Conservation (phyloP, 306 rosid genomes). For the Medicago arabica region DNA sequence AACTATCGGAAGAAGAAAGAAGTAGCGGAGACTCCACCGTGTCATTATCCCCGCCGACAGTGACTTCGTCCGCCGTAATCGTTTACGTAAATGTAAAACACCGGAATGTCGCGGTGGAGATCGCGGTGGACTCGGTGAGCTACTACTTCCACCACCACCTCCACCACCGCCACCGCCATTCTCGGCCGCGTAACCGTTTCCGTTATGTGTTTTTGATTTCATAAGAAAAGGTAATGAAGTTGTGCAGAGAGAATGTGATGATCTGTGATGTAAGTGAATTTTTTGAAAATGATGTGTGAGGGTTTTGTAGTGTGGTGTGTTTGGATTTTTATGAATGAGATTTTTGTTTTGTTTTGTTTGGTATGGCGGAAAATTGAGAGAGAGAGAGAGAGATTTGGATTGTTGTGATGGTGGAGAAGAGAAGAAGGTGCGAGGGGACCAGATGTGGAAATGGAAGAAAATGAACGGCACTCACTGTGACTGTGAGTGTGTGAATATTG, state of each 20-base stretch:
- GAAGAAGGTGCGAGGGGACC: neutral
- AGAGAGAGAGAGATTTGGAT: slow-evolving; percentile 19
- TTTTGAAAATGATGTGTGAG: slow-evolving; percentile 23
- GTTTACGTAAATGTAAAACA: slow-evolving; percentile 58
- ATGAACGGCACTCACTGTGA: neutral
- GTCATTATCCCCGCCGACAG: slow-evolving; percentile 56
- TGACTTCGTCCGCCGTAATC: slow-evolving; percentile 58
- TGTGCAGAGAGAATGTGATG: slow-evolving; percentile 3
- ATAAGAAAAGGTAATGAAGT: too few relatives aligned
- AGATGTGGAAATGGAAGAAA: neutral
- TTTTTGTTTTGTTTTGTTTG: too few relatives aligned
- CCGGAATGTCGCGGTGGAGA: slow-evolving; percentile 71
- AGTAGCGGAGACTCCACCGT: slow-evolving; percentile 75
- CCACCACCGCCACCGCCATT: slow-evolving; percentile 16
- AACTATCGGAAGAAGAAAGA: slow-evolving; percentile 74
- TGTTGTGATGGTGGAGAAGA: slow-evolving; percentile 6
- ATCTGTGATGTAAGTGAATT: neutral
- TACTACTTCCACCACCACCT: slow-evolving; percentile 53
- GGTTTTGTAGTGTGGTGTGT: slow-evolving; percentile 19
- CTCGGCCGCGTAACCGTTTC: slow-evolving; percentile 57
- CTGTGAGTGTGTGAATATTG: neutral
- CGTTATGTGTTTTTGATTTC: slow-evolving; percentile 55
- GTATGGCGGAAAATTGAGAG: neutral
- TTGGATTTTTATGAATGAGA: neutral
- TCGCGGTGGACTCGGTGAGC: slow-evolving; percentile 88